These are phyloP conservation scores for Yarrowia sp. DNA, from an alignment of 805 yeast species.

Conservation along the genomic window DNA sequence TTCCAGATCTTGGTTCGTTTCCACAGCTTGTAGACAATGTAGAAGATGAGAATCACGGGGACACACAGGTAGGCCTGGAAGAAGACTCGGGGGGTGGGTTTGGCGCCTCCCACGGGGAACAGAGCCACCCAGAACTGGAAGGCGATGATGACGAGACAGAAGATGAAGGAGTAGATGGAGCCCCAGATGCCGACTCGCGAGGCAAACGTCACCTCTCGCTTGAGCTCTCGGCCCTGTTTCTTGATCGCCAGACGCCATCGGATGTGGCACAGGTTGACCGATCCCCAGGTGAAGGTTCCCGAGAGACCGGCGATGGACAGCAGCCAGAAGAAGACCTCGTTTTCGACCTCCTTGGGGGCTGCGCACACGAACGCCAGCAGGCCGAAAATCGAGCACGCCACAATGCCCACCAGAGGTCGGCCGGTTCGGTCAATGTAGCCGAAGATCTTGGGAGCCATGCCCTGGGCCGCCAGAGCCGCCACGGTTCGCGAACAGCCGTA, in stretches of 20 bases:
- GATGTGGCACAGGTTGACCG: conserved; percentile 65
- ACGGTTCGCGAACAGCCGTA: conserved; percentile 72
- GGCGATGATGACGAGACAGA: conserved; percentile 63
- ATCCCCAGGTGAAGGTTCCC: conserved; percentile 68
- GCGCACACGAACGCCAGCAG: conserved; percentile 65
- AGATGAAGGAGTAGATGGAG: conserved; percentile 62
- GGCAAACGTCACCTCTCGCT: conserved; percentile 65
- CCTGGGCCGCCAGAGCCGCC: conserved; percentile 66
- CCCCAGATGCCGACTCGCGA: conserved; percentile 70
- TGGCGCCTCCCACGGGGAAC: conserved; percentile 67
- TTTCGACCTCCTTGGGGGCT: conserved; percentile 59
- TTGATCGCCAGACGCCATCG: conserved; percentile 68
- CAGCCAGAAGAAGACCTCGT: conserved; percentile 68
- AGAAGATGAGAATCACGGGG: conserved; percentile 66
- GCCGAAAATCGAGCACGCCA: conserved; percentile 56
- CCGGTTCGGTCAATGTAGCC: conserved; percentile 75
- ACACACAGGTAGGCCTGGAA: conserved; percentile 70
- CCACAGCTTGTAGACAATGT: conserved; percentile 64
- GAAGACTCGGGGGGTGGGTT: conserved; percentile 55
- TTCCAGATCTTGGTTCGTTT: conserved; percentile 53
- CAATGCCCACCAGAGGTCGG: conserved; percentile 72
- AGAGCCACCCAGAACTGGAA: conserved; percentile 83
- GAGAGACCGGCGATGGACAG: conserved; percentile 68
- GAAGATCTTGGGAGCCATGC: conserved; percentile 62
- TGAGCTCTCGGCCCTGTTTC: conserved; percentile 65